phyloP scores from a whole-genome alignment of 2,329 filamentous ascomycete species.

The Dichotomopilus funicola region DNA sequence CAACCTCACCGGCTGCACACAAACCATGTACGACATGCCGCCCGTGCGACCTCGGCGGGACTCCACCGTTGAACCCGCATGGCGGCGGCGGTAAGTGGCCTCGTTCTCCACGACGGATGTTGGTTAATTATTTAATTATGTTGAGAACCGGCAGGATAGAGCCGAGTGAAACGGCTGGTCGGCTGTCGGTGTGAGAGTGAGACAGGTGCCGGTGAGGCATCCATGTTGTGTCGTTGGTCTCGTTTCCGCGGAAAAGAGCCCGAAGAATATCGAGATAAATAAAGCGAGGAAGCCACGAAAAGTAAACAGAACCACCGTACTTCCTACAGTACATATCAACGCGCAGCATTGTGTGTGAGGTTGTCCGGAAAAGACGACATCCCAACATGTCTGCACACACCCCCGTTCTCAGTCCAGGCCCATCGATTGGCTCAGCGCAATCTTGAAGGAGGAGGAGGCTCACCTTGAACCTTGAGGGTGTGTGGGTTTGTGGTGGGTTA shows the following conservation, averaged over 20 bases:
- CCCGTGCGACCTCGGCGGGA: not conserved
- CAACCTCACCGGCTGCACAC: constrained; percentile 12
- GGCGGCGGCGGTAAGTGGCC: not conserved
- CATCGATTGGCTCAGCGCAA: constrained; percentile 5
- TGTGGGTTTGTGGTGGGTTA: too few relatives aligned
- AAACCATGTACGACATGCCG: constrained; percentile 3
- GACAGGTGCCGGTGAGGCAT: not conserved
- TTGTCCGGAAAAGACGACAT: too few relatives aligned
- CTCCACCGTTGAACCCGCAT: constrained; percentile 9
- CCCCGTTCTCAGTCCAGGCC: not conserved
- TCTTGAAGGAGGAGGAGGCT: too few relatives aligned
- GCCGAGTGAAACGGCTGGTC: not conserved
- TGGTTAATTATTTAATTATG: too few relatives aligned
- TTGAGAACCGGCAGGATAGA: not conserved
- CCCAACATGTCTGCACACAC: not conserved
- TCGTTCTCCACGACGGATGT: not conserved
- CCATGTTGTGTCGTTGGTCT: too few relatives aligned
- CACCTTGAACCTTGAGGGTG: too few relatives aligned
- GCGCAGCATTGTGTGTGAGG: not conserved
- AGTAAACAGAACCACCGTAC: not conserved
- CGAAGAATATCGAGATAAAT: not conserved
- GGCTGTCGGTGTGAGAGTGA: not conserved
- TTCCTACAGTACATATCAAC: not conserved
- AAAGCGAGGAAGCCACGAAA: not conserved
- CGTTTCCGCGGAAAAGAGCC: too few relatives aligned